A percentile compares a stretch with the other conserved stretches of the same genome.
Evolutionary conservation across 2,329 filamentous ascomycete species (phyloP).

Genomic region (Fusarium veterinarium): DNA sequence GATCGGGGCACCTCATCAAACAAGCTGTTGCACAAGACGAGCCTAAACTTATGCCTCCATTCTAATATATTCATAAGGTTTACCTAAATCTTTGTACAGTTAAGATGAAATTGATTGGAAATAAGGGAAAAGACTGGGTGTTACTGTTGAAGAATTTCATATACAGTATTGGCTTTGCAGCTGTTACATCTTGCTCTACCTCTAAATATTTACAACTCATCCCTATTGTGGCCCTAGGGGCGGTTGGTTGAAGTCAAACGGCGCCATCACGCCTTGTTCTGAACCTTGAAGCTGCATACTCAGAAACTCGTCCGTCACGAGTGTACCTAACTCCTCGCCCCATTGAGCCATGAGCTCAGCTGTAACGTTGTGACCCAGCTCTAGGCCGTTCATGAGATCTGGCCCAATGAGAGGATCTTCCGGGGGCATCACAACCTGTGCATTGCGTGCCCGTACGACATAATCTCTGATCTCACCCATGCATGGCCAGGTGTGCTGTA

Average conservation of each 20-base stretch:
- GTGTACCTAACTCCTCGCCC: constrained; percentile 48
- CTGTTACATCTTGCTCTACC: background rate
- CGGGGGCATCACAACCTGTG: constrained; percentile 47
- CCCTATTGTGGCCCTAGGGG: constrained; percentile 21
- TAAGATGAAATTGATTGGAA: background rate
- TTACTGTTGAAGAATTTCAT: background rate
- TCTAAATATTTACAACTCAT: background rate
- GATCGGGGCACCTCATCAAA: background rate
- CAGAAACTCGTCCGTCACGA: constrained; percentile 51
- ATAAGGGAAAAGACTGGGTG: background rate
- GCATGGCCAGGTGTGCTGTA: constrained; percentile 62
- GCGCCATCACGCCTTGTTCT: constrained; percentile 41
- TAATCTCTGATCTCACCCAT: constrained; percentile 56
- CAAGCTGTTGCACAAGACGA: background rate
- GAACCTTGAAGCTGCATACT: constrained; percentile 48
- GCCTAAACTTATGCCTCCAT: background rate
- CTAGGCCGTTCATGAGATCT: constrained; percentile 50
- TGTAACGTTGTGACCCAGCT: constrained; percentile 41
- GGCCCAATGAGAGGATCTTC: constrained; percentile 48
- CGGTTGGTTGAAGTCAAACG: constrained; percentile 49
- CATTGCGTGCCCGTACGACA: constrained; percentile 46
- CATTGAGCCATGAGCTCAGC: constrained; percentile 45
- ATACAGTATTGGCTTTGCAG: background rate
- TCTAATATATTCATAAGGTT: background rate
- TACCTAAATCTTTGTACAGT: background rate